These are phyloP conservation scores for Podospora fimiseda DNA, from an alignment of 495 filamentous ascomycete species.

Conservation along the genomic window DNA sequence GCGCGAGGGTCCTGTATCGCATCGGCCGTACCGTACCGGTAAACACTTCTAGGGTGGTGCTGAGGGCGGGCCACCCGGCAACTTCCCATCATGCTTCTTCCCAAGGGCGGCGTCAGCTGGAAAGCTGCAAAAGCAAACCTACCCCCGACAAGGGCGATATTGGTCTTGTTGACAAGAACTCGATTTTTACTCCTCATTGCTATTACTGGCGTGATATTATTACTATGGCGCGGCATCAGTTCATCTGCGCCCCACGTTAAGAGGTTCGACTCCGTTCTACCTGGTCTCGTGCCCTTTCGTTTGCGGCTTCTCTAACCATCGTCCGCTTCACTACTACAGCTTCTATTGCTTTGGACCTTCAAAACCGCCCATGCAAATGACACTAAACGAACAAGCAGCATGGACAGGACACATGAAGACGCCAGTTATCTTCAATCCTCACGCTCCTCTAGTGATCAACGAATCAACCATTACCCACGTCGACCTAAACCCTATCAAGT, in stretches of 20 bases:
- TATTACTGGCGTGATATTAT: conserved; percentile 63
- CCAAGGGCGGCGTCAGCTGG: conserved; percentile 87
- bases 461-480: conserved; percentile 67
- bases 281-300: not conserved
- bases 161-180: conserved; percentile 68
- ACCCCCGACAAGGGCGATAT: conserved; percentile 75
- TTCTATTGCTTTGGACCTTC: conserved; percentile 96
- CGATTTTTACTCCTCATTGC: conserved; percentile 72
- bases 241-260: conserved; percentile 82
- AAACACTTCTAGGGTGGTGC: conserved; percentile 25
- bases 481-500: conserved; percentile 79
- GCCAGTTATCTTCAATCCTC: conserved; percentile 92
- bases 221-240: conserved; percentile 86
- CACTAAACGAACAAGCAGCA: conserved; percentile 75
- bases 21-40: conserved; percentile 9
- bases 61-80: conserved; percentile 32
- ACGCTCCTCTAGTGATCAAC: conserved; percentile 79
- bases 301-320: conserved; percentile 4
- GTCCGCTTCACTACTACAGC: conserved; percentile 40
- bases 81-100: conserved; percentile 53
- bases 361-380: conserved; percentile 91
- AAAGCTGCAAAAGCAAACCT: conserved; percentile 78
- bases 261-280: conserved; percentile 53
- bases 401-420: conserved; percentile 88
- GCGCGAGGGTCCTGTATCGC: conserved; percentile 2